phyloP scores from a whole-genome alignment of 441 rosid genomes.

The Bocquillonia castaneifolia region DNA sequence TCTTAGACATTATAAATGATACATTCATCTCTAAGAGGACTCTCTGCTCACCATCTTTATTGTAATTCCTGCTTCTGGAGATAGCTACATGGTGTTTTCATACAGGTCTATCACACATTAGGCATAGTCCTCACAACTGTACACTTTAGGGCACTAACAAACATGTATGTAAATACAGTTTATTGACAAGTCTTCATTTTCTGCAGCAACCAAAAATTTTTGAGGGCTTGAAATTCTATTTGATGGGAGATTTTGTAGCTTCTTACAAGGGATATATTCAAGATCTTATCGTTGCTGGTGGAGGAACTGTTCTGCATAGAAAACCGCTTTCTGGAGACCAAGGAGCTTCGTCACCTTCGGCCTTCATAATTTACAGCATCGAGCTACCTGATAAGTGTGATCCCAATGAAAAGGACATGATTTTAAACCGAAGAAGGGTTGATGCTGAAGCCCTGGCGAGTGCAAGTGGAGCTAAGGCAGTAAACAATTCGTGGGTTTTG shows the following conservation, averaged over 20 bases:
- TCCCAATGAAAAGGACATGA: slow-evolving; percentile 36
- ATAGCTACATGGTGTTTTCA: too few species aligned
- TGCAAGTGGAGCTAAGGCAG: slow-evolving; percentile 55
- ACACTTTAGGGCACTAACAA: not conserved
- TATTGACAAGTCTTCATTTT: not conserved
- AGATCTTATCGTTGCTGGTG: slow-evolving; percentile 62
- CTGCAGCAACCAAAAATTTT: slow-evolving; percentile 72
- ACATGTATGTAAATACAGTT: too few species aligned
- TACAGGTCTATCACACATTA: not conserved
- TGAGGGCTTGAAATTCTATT: slow-evolving; percentile 46
- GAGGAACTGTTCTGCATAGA: slow-evolving; percentile 63
- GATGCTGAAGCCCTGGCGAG: slow-evolving; percentile 63
- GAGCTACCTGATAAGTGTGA: slow-evolving; percentile 45
- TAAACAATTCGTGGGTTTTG: slow-evolving; percentile 76
- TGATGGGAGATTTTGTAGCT: slow-evolving; percentile 58
- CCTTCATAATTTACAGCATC: slow-evolving; percentile 58
- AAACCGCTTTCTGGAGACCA: slow-evolving; percentile 44
- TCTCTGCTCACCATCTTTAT: not conserved
- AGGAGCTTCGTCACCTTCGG: slow-evolving; percentile 23
- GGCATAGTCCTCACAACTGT: not conserved
- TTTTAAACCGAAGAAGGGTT: slow-evolving; percentile 38
- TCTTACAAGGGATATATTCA: slow-evolving; percentile 70
- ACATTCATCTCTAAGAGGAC: not conserved
- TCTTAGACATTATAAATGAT: not conserved
- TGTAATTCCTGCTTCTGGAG: too few species aligned